Conservation (phyloP, 495 filamentous ascomycete genomes). For the Aspergillus nanangensis region DNA sequence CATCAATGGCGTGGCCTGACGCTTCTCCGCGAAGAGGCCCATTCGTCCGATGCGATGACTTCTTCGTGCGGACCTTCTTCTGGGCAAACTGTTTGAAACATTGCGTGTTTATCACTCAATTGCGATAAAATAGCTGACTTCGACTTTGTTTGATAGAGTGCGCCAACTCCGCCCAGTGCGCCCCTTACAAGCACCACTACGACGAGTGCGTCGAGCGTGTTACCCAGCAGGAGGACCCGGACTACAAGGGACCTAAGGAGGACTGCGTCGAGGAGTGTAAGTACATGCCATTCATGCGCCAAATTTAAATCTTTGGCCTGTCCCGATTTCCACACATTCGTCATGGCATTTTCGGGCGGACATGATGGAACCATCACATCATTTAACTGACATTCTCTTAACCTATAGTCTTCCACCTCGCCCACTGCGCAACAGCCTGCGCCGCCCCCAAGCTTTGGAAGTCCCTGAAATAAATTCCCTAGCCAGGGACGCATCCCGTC, state of each 20-base stretch:
- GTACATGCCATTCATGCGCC: constrained; percentile 38
- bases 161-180: constrained; percentile 75
- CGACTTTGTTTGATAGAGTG: constrained; percentile 59
- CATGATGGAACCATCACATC: no score
- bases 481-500: constrained; percentile 15
- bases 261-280: constrained; percentile 99
- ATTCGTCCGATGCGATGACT: no score
- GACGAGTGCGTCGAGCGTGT: constrained; percentile 97
- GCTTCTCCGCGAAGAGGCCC: no score
- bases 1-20: no score
- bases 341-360: no score
- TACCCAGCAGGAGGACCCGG: constrained; percentile 61
- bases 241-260: constrained; percentile 65
- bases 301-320: no score
- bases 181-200: constrained; percentile 90
- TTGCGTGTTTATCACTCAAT: no score
- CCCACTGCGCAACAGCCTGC: constrained; percentile 86
- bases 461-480: constrained; percentile 78
- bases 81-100: no score
- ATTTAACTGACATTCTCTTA: constrained; percentile 8
- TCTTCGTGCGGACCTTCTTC: no score
- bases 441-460: constrained; percentile 95
- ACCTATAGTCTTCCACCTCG: constrained; percentile 86
- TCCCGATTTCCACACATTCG: no score
- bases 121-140: constrained; percentile 13